phyloP scores from a whole-genome alignment of 2,329 filamentous ascomycete genomes.

The Hymenotorrendiella dingleyae region DNA sequence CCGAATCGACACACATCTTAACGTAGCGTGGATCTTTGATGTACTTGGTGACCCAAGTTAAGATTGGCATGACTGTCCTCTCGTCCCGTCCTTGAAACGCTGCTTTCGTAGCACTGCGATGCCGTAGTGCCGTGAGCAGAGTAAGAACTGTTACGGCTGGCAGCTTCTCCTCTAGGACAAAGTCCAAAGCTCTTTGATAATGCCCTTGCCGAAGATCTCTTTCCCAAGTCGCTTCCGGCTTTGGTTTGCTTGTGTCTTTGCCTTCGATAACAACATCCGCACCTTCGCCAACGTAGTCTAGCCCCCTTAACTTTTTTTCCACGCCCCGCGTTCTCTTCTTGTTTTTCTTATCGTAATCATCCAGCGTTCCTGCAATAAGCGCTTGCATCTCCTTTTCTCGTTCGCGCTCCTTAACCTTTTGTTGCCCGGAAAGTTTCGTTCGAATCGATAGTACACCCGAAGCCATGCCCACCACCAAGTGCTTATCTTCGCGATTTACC shows the following conservation, averaged over 20 bases:
- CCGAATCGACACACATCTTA: slow-evolving; percentile 74
- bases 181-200: slow-evolving; percentile 73
- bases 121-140: slow-evolving; percentile 75
- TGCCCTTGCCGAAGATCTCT: slow-evolving; percentile 69
- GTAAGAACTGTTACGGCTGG: slow-evolving; percentile 63
- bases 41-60: slow-evolving; percentile 76
- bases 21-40: slow-evolving; percentile 80
- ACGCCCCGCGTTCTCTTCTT: slow-evolving; percentile 56
- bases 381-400: slow-evolving; percentile 81
- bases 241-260: slow-evolving; percentile 57
- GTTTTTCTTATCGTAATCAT: slow-evolving; percentile 67
- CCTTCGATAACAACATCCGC: slow-evolving; percentile 84
- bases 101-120: slow-evolving; percentile 76
- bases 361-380: slow-evolving; percentile 69
- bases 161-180: slow-evolving; percentile 58
- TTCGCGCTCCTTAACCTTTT: slow-evolving; percentile 70
- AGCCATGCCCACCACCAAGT: slow-evolving; percentile 91
- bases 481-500: slow-evolving; percentile 72
- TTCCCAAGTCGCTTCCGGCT: slow-evolving; percentile 73
- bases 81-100: slow-evolving; percentile 80
- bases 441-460: slow-evolving; percentile 86
- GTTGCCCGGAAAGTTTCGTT: slow-evolving; percentile 78
- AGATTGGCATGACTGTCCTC: slow-evolving; percentile 69
- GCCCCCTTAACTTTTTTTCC: slow-evolving; percentile 57
- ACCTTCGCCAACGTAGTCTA: slow-evolving; percentile 78